Conservation (phyloP, 306 rosid genomes). For the Vicia villosa region DNA sequence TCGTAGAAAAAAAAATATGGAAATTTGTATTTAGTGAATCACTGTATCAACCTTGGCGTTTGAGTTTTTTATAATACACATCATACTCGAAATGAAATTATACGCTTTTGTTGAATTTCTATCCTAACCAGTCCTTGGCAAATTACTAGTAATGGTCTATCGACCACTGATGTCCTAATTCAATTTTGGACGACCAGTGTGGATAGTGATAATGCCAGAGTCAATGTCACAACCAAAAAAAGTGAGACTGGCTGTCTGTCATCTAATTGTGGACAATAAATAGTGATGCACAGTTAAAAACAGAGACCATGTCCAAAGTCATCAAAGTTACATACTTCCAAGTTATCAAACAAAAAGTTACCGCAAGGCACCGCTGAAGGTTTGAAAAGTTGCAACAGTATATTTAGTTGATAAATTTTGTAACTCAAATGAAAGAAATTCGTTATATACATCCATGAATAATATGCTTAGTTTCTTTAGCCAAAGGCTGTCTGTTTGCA, state of each 20-base stretch:
- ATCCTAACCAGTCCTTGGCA: neutral
- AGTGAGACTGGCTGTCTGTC: neutral
- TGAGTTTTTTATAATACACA: too few relatives aligned
- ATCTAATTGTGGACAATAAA: neutral
- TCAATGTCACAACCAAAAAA: neutral
- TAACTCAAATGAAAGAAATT: neutral
- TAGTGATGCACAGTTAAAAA: neutral
- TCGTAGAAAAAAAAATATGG: too few relatives aligned
- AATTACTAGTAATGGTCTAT: neutral
- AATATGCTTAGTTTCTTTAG: neutral
- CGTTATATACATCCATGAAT: constrained; percentile 20
- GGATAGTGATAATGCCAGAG: neutral
- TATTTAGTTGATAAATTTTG: neutral
- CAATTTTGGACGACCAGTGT: neutral
- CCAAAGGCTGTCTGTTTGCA: constrained; percentile 19
- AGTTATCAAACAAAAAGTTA: neutral
- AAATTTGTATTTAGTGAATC: neutral
- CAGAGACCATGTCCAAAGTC: neutral
- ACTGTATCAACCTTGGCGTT: neutral
- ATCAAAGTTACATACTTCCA: neutral
- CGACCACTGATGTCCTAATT: neutral
- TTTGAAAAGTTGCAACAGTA: neutral
- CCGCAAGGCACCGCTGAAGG: neutral
- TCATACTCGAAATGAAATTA: neutral
- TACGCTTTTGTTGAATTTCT: neutral